Conservation (phyloP, 805 yeast genomes). For the Kodamaea lidongshanica region DNA sequence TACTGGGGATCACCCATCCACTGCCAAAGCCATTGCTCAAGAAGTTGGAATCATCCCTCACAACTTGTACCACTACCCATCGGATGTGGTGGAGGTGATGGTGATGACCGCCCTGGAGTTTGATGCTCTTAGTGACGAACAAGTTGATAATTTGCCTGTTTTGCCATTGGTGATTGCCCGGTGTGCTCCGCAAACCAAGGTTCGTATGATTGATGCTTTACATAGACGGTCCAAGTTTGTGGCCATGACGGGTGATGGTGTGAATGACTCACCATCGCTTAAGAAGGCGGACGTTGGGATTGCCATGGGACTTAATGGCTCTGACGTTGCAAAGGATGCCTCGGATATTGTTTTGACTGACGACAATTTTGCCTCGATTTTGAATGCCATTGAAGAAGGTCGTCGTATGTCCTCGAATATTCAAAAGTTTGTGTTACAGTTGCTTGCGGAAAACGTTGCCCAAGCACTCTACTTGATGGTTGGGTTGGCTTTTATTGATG, state of each 20-base stretch:
- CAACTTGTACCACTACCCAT: conserved; percentile 50
- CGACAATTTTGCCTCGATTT: conserved; percentile 74
- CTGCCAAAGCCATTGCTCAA: conserved; percentile 74
- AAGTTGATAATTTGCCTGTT: conserved; percentile 31
- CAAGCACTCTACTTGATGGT: conserved; percentile 61
- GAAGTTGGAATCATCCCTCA: conserved; percentile 68
- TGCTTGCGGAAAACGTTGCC: conserved; percentile 63
- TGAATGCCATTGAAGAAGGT: conserved; percentile 75
- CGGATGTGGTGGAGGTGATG: conserved; percentile 47
- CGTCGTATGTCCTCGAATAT: conserved; percentile 73
- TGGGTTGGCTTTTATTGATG: conserved; percentile 67
- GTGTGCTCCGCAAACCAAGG: conserved; percentile 38
- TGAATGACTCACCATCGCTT: conserved; percentile 72
- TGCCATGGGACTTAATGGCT: conserved; percentile 74
- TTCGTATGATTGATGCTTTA: conserved; percentile 37
- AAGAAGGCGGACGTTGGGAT: conserved; percentile 77
- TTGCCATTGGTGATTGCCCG: conserved; percentile 37
- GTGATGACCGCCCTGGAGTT: conserved; percentile 35
- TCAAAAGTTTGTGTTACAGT: conserved; percentile 70
- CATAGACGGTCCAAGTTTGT: conserved; percentile 32
- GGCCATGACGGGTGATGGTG: conserved; percentile 58
- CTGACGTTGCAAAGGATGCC: conserved; percentile 83
- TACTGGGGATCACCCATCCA: conserved; percentile 76
- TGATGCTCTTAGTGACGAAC: conserved; percentile 25
- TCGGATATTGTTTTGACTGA: conserved; percentile 65